Base-by-base conservation (phyloP, 345 rosid genomes). In the Streptanthus diversifolius region DNA sequence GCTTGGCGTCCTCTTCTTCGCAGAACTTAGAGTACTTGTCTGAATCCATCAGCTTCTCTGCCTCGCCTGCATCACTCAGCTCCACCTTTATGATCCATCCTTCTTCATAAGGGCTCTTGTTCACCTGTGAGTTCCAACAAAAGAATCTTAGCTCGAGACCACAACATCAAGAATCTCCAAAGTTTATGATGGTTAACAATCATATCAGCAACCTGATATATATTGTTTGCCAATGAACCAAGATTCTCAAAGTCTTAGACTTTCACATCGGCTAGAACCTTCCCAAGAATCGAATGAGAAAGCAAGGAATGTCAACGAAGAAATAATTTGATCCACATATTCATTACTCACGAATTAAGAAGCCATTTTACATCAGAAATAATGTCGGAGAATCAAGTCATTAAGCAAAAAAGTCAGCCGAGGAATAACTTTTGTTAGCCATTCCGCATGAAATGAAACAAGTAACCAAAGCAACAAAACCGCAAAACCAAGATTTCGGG, bases 41-140 rank as follows among this genome's bases (percentile, higher is more conserved):
- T 1, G 98, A 76, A 66, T 83, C 89, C 93, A 86, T 92, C 85
- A 95, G 79, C 71, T 80, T 88, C 54, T 80, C 79, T 68, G 86
- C 77, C 75, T 95, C 92, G 22, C 83, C 79, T 1, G 63, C 75
- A 43, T 85, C 83, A 21, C 80, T 79, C 49, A 90, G 35, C 27
- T 90, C 86, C 25, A 95, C 95, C 84, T 90, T 88, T 55, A 92
- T 82, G 18, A 95, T 83, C 99, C 99, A 95, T 75, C 98, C 99
- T 41, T 82, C 60, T 14, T 84, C 83, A 27, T 87, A 95, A 0
- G 98, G 97, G 74, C 92, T 88, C 4, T 95, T 78, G 78, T 95
- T 95, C 8, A 95, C 88, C 98, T 92, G 74, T 35, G 21, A 52
- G 47, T 41, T 30, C 13, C 52, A 75, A 19, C 19, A 25, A 8